Evolutionary conservation across 345 rosid genomes (phyloP), one percentile per base, ranked within the genome.

Genomic region (Microthlaspi erraticum): DNA sequence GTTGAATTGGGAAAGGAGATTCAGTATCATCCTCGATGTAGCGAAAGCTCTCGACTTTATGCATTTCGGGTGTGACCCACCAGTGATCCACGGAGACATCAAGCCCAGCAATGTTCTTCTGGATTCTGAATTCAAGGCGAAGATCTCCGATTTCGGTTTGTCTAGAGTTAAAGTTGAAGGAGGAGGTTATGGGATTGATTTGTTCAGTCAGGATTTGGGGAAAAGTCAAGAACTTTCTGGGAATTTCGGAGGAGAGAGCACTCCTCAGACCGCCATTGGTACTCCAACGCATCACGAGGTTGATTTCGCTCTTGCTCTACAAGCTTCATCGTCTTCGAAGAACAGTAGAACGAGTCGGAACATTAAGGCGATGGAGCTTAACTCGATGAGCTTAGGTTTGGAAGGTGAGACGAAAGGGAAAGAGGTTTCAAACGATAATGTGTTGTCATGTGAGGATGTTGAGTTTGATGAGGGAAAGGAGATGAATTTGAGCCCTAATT

Each of bases 91-190:
- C 62, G 99, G 99, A 20, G 99, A 94, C 60, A 80, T 94, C 9
- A 94, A 94, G 82, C 99, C 99, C 0, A 89, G 99, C 62, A 94
- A 94, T 76, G 96, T 91, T 19, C 82, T 94, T 70, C 88, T 94
- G 2, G 97, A 92, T 73, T 83, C 88, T 66, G 96, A 94, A 42
- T 85, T 80, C 42, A 85, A 78, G 45, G 97, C 92, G n/a, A 91
- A 87, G 85, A 73, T 94, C 68, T 89, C 99, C 0, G 99, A 94
- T 83, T 94, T 94, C 38, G 99, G 98, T 19, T 71, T 94, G 82
- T 91, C 99, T 14, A 84, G 98, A 71, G 83, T 89, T 36, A 94
- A 92, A 75, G 87, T 84, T 8, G 97, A 94, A 53, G 92, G 84
- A 53, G 92, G 84, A 68, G 94, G 84, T 65, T 79, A 82, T 71